Evolutionary conservation across 2,329 filamentous ascomycete species (phyloP).

Genomic region (Fusarium abutilonis): DNA sequence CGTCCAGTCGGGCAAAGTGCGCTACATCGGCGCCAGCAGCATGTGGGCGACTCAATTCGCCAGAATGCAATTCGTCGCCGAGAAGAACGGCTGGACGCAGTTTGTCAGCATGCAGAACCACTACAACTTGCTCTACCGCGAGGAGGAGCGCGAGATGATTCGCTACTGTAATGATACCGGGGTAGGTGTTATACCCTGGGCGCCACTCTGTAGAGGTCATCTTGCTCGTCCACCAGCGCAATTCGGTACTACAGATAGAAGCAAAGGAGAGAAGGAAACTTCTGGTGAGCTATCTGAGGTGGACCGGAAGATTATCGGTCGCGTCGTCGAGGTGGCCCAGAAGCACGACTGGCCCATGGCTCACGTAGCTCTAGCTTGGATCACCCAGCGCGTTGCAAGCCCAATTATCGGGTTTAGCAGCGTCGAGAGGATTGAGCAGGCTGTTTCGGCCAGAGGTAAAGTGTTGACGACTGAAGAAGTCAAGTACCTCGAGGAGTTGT

Average conservation of each 20-base stretch:
- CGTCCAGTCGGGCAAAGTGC: slow-evolving; percentile 64
- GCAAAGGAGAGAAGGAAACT: slow-evolving; percentile 24
- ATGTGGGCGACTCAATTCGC: slow-evolving; percentile 61
- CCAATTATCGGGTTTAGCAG: slow-evolving; percentile 34
- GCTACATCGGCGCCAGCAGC: slow-evolving; percentile 60
- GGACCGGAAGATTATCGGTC: slow-evolving; percentile 16
- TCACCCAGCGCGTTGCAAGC: slow-evolving; percentile 18
- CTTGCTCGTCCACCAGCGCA: slow-evolving; percentile 17
- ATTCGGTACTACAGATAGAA: slow-evolving; percentile 27
- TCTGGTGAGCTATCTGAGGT: slow-evolving; percentile 21
- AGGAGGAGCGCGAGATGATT: slow-evolving; percentile 63
- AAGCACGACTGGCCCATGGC: slow-evolving; percentile 32
- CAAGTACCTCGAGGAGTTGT: slow-evolving; percentile 28
- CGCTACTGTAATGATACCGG: slow-evolving; percentile 53
- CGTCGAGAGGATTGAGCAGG: slow-evolving; percentile 33
- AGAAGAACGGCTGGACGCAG: slow-evolving; percentile 65
- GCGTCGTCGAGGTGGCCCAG: slow-evolving; percentile 20
- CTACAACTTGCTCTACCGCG: slow-evolving; percentile 65
- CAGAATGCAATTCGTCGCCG: slow-evolving; percentile 61
- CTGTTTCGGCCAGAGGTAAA: slow-evolving; percentile 23
- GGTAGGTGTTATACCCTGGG: slow-evolving; percentile 35
- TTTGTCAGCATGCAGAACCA: slow-evolving; percentile 68
- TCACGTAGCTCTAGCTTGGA: slow-evolving; percentile 34
- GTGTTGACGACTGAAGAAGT: slow-evolving; percentile 15
- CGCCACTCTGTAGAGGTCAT: slow-evolving; percentile 32